phyloP scores from a whole-genome alignment of 129 eudicot species.

The Chrysanthemum lavandulifolium region DNA sequence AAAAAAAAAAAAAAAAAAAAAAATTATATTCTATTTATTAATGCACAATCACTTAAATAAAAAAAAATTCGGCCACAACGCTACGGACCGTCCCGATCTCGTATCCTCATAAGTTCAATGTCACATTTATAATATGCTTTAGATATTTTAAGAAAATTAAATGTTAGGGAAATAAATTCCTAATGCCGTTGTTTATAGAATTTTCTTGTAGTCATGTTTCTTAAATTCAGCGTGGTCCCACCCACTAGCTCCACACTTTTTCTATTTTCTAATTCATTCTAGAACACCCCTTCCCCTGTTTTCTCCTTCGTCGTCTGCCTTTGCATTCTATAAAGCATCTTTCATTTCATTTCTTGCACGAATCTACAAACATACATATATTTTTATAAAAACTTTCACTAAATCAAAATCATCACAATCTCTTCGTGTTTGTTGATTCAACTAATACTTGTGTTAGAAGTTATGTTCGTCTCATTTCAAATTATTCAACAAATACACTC shows the following conservation, averaged over 20 bases:
- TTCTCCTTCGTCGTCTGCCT: conserved; percentile 2
- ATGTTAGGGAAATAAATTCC: background rate
- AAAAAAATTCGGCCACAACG: no score
- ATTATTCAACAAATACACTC: conserved; percentile 21
- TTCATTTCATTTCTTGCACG: conserved; percentile 11
- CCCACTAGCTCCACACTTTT: conserved; percentile 27
- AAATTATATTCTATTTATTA: no score
- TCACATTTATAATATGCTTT: no score
- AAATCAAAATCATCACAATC: background rate
- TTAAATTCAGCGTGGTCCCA: conserved; percentile 7
- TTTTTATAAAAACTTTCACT: background rate
- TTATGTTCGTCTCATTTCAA: conserved; percentile 43
- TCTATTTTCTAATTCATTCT: conserved; percentile 24
- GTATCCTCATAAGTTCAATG: background rate
- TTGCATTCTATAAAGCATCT: conserved; percentile 14
- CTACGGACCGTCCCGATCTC: no score
- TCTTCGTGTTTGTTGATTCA: background rate
- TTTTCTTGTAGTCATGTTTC: background rate
- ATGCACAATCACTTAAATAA: no score
- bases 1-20: no score
- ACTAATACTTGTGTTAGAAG: conserved; percentile 24
- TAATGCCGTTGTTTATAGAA: conserved; percentile 21
- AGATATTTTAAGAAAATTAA: no score
- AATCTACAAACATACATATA: conserved; percentile 5
- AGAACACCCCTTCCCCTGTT: conserved; percentile 22